Conservation (phyloP, 495 filamentous ascomycete genomes). For the Cudoniella acicularis region DNA sequence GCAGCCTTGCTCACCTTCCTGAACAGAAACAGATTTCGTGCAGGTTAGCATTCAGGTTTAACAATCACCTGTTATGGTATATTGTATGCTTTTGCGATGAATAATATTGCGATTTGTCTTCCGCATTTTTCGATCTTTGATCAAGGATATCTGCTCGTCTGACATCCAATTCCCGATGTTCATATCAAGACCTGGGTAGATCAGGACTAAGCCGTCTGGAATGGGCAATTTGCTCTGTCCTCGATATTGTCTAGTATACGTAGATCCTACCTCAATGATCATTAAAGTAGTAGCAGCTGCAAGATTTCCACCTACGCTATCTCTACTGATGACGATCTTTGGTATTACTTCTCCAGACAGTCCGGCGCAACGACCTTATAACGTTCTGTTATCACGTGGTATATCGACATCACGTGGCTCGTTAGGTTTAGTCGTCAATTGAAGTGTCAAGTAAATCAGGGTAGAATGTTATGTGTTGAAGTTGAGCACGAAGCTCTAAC, state of each 20-base stretch:
- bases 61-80: slow-evolving; percentile 48
- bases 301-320: slow-evolving; percentile 90
- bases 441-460: too few relatives aligned
- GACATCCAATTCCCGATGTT: slow-evolving; percentile 99
- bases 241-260: slow-evolving; percentile 51
- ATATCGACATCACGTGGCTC: too few relatives aligned
- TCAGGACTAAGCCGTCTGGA: slow-evolving; percentile 77
- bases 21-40: too few relatives aligned
- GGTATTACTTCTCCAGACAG: slow-evolving; percentile 67
- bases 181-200: slow-evolving; percentile 90
- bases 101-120: slow-evolving; percentile 74
- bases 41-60: too few relatives aligned
- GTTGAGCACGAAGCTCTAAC: too few relatives aligned
- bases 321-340: slow-evolving; percentile 77
- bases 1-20: too few relatives aligned
- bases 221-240: slow-evolving; percentile 62
- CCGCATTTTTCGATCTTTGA: slow-evolving; percentile 75
- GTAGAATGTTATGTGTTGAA: too few relatives aligned
- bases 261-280: slow-evolving; percentile 70
- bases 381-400: too few relatives aligned
- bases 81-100: slow-evolving; percentile 67
- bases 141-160: slow-evolving; percentile 93
- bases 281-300: slow-evolving; percentile 80
- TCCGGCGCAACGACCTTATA: slow-evolving; percentile 80
- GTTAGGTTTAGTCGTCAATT: too few relatives aligned